phyloP scores from a whole-genome alignment of 306 rosid species.

The Quercus ilex region DNA sequence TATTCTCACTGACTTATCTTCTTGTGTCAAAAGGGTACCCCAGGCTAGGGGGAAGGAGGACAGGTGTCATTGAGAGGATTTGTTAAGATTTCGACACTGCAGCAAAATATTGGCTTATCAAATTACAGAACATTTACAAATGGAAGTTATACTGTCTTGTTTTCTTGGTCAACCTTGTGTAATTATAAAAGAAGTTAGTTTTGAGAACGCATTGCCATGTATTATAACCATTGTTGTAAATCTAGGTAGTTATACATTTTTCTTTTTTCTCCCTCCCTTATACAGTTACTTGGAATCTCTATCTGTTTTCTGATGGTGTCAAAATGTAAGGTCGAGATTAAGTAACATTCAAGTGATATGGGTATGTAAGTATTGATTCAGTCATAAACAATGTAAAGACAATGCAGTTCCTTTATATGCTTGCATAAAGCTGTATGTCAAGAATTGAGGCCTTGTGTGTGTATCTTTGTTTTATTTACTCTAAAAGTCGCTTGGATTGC shows the following conservation, averaged over 20 bases:
- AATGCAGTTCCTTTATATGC: too few relatives aligned
- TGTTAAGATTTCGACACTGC: constrained; percentile 1
- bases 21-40: background rate
- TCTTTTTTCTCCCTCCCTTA: background rate
- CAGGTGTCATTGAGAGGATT: background rate
- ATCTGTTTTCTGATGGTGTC: background rate
- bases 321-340: background rate
- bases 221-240: constrained; percentile 9
- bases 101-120: background rate
- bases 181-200: background rate
- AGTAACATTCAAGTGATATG: background rate
- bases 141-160: background rate
- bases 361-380: background rate
- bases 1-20: background rate
- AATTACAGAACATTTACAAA: background rate
- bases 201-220: background rate
- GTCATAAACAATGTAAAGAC: too few relatives aligned
- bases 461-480: too few relatives aligned
- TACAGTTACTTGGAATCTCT: background rate
- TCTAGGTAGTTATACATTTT: constrained; percentile 1
- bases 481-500: too few relatives aligned
- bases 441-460: too few relatives aligned
- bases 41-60: background rate
- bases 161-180: constrained; percentile 12
- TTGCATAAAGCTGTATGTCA: too few relatives aligned